phyloP scores from a whole-genome alignment of 2,329 filamentous ascomycete species.

The Cryoendolithus antarcticus region DNA sequence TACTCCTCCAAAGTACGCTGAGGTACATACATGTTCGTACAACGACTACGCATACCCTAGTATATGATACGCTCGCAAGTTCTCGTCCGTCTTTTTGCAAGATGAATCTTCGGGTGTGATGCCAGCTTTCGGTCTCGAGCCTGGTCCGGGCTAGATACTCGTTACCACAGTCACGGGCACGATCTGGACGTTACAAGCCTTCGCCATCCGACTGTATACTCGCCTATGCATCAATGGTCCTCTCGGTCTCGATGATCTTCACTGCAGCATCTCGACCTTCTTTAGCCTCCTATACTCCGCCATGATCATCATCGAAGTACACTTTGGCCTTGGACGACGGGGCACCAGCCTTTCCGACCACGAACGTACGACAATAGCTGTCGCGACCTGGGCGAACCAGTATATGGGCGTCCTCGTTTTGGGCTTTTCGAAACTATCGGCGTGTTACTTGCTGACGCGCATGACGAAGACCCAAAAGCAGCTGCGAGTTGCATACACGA shows the following conservation, averaged over 20 bases:
- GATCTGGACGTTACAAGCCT: slow-evolving; percentile 14
- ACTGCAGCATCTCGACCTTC: slow-evolving; percentile 15
- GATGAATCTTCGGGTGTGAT: slow-evolving; percentile 3
- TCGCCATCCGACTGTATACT: slow-evolving; percentile 17
- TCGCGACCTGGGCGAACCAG: slow-evolving; percentile 11
- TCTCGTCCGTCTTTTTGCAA: neutral
- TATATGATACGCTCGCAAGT: neutral
- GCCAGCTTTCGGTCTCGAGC: slow-evolving; percentile 13
- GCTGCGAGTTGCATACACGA: slow-evolving; percentile 8
- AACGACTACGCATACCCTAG: neutral
- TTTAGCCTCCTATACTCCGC: slow-evolving; percentile 11
- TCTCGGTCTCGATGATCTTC: slow-evolving; percentile 16
- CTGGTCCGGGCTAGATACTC: slow-evolving; percentile 11
- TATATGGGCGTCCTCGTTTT: slow-evolving; percentile 11
- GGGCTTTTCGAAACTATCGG: slow-evolving; percentile 14
- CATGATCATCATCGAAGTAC: slow-evolving; percentile 11
- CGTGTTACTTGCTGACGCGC: slow-evolving; percentile 15
- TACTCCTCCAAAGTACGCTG: too few species aligned
- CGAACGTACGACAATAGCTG: slow-evolving; percentile 4
- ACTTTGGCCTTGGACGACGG: slow-evolving; percentile 12
- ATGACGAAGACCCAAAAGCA: slow-evolving; percentile 12
- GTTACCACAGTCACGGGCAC: slow-evolving; percentile 13
- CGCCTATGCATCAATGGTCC: slow-evolving; percentile 19
- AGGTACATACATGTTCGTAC: too few species aligned
- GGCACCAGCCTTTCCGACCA: neutral